Percentiles rank a stretch among this genome's conserved stretches.
Conservation (phyloP, 139 green algal genomes). For the Closterium sp. region DNA sequence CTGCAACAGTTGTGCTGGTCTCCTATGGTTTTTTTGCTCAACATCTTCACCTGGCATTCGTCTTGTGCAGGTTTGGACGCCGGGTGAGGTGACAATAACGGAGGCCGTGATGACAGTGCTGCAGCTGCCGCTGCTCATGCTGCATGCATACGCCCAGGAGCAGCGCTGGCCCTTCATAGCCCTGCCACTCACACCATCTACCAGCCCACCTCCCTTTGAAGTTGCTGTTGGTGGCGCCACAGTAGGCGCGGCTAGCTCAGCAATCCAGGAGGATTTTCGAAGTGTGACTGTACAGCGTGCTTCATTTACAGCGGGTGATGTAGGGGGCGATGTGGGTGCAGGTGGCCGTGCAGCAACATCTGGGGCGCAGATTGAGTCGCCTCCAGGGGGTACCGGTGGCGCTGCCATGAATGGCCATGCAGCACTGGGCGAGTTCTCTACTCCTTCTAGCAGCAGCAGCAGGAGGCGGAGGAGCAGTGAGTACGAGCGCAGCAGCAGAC, state of each 20-base stretch:
- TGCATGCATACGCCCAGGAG: slow-evolving; percentile 35
- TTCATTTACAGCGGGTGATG: no score
- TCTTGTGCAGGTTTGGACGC: slow-evolving; percentile 27
- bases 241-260: neutral
- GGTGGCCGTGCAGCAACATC: neutral
- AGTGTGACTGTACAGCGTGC: neutral
- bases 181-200: neutral
- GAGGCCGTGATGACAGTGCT: slow-evolving; percentile 44
- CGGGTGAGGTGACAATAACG: slow-evolving; percentile 26
- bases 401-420: neutral
- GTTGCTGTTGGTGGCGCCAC: neutral
- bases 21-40: neutral
- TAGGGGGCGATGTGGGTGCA: no score
- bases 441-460: neutral
- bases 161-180: slow-evolving; percentile 12
- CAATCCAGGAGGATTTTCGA: neutral
- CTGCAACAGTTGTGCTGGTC: neutral
- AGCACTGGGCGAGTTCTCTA: neutral
- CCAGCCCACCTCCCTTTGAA: neutral
- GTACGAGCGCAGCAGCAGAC: neutral
- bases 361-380: neutral
- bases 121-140: slow-evolving; percentile 38
- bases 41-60: neutral
- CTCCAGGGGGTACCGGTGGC: neutral
- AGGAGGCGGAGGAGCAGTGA: neutral